A percentile compares a stretch with the other conserved stretches of the same genome.
These are phyloP conservation scores for Hygrocybe punicea DNA, from an alignment of 768 basidiomycete species.

Conservation along the genomic window DNA sequence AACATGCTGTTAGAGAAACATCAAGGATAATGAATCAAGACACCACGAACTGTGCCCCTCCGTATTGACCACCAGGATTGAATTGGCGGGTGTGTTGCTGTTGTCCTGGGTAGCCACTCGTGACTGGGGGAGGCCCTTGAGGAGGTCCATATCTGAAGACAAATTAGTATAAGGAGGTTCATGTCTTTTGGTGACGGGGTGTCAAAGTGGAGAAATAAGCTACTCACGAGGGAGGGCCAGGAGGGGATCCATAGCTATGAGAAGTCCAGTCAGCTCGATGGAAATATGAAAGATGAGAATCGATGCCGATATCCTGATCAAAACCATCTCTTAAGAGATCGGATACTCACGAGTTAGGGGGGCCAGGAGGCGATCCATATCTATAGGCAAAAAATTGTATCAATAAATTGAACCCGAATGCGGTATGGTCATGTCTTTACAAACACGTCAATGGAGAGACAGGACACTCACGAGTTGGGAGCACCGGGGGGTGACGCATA, in stretches of 20 bases:
- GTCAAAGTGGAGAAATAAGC: not conserved
- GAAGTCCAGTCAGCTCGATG: not conserved
- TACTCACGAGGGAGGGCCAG: conserved; percentile 9
- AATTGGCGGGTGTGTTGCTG: conserved; percentile 39
- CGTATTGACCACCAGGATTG: conserved; percentile 23
- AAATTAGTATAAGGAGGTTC: not conserved
- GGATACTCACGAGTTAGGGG: conserved; percentile 21
- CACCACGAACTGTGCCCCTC: conserved; percentile 16
- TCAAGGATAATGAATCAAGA: not conserved
- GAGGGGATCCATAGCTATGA: conserved; percentile 18
- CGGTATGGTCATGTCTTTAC: too few species aligned
- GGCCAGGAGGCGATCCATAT: conserved; percentile 23
- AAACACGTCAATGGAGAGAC: too few species aligned
- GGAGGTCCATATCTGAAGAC: conserved; percentile 20
- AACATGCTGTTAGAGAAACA: conserved; percentile 1
- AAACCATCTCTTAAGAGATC: not conserved
- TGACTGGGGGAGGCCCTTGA: conserved; percentile 30
- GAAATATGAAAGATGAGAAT: not conserved
- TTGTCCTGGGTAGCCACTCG: conserved; percentile 42
- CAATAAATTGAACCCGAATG: not conserved
- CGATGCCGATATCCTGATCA: not conserved
- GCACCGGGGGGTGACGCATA: conserved; percentile 36
- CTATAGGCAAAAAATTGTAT: not conserved
- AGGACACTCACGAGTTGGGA: conserved; percentile 17
- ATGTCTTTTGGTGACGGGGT: not conserved